Conservation (phyloP, 306 rosid species). For the Dryas drummondii region DNA sequence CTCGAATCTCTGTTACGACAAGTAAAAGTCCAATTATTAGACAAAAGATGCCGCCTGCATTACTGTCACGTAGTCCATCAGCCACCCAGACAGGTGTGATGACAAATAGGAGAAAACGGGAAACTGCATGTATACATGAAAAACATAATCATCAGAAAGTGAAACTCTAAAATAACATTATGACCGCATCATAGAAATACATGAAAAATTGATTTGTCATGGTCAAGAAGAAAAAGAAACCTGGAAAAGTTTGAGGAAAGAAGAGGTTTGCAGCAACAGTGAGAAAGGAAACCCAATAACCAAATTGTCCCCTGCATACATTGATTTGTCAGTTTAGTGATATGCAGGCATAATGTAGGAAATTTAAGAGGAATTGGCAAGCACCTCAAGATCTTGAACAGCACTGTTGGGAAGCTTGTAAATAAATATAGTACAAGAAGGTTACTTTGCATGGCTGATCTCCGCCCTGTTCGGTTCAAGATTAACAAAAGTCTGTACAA, state of each 20-base stretch:
- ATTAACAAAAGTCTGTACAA: constrained; percentile 40
- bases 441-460: constrained; percentile 35
- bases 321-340: background rate
- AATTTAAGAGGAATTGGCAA: background rate
- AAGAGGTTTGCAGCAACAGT: constrained; percentile 38
- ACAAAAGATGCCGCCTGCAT: constrained; percentile 38
- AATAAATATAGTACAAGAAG: constrained; percentile 39
- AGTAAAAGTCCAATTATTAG: constrained; percentile 31
- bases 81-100: constrained; percentile 36
- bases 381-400: constrained; percentile 45
- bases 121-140: constrained; percentile 29
- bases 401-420: constrained; percentile 37
- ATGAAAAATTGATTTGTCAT: background rate
- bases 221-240: constrained; percentile 19
- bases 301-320: constrained; percentile 43
- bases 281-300: constrained; percentile 48
- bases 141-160: constrained; percentile 4
- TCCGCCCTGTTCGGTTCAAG: constrained; percentile 35
- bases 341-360: background rate
- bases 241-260: constrained; percentile 38
- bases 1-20: constrained; percentile 24
- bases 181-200: background rate
- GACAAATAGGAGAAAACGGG: constrained; percentile 46
- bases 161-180: background rate
- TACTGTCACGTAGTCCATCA: constrained; percentile 35